Conservation (phyloP, 805 yeast species). For the Saccharomycopsis amapae region DNA sequence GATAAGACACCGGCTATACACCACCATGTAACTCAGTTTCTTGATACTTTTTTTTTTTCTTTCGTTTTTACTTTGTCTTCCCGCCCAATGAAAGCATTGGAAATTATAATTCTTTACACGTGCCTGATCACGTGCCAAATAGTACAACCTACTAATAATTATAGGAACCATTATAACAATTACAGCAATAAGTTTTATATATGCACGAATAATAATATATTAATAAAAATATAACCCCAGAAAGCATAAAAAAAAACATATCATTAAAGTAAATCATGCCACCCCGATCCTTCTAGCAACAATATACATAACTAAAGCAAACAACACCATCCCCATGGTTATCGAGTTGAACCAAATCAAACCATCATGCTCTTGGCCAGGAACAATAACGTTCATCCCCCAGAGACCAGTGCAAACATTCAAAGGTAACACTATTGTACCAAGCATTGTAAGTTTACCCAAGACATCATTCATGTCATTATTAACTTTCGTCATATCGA, state of each 20-base stretch:
- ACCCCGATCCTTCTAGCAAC: slow-evolving; percentile 18
- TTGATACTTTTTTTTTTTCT: too few species aligned
- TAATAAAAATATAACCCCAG: not conserved
- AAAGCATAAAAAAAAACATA: not conserved
- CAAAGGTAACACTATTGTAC: slow-evolving; percentile 94
- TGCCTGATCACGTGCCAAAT: too few species aligned
- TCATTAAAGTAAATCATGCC: slow-evolving; percentile 3
- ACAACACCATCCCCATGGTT: slow-evolving; percentile 37
- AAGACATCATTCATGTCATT: slow-evolving; percentile 95
- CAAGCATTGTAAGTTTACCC: slow-evolving; percentile 87
- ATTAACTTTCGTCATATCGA: slow-evolving; percentile 95
- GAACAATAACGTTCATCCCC: slow-evolving; percentile 98
- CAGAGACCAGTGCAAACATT: slow-evolving; percentile 93
- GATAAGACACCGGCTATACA: too few species aligned
- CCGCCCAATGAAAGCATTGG: too few species aligned
- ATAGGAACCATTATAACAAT: too few species aligned
- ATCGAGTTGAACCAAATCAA: slow-evolving; percentile 61
- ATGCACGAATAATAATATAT: too few species aligned
- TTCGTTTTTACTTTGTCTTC: too few species aligned
- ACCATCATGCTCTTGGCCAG: slow-evolving; percentile 69
- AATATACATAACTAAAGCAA: slow-evolving; percentile 39
- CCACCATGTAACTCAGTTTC: too few species aligned
- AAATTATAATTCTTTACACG: too few species aligned
- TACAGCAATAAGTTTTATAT: too few species aligned
- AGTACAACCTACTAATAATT: too few species aligned